These are phyloP conservation scores for Persicaria tinctoria DNA, from an alignment of 148 eudicot genomes.

Conservation along the genomic window DNA sequence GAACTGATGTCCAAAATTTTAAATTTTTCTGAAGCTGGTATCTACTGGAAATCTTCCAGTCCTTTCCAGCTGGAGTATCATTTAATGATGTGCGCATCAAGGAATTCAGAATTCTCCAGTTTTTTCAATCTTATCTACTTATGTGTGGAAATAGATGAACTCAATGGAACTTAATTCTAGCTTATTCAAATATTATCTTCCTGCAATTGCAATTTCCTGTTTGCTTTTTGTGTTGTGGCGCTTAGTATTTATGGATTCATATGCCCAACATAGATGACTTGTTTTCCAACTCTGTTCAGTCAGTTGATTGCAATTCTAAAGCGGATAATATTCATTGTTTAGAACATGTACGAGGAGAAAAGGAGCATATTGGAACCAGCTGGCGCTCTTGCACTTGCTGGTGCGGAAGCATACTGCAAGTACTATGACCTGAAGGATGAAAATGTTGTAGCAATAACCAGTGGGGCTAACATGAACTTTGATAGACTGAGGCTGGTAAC, in stretches of 20 bases:
- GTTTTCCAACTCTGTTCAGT: not conserved
- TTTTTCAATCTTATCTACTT: not conserved
- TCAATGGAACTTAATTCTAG: not conserved
- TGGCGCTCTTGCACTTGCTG: conserved; percentile 97
- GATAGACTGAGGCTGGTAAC: conserved; percentile 91
- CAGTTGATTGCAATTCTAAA: not conserved
- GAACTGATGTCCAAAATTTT: not conserved
- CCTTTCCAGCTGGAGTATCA: not conserved
- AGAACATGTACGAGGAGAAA: conserved; percentile 99
- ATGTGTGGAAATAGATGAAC: not conserved
- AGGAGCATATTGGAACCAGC: conserved; percentile 97
- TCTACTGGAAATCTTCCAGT: not conserved
- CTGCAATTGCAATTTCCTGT: not conserved
- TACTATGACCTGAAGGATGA: conserved; percentile 74
- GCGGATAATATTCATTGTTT: conserved; percentile 9
- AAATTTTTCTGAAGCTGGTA: not conserved
- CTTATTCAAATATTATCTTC: not conserved
- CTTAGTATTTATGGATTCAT: not conserved
- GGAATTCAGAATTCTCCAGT: not conserved
- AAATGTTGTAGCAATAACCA: conserved; percentile 77
- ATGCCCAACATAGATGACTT: not conserved
- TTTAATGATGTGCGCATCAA: not conserved
- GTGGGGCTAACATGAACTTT: conserved; percentile 98
- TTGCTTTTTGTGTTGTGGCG: not conserved
- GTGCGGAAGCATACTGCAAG: conserved; percentile 99